Percentiles rank a stretch among this genome's conserved stretches.
Conservation (phyloP, 345 rosid species). For the Corchorus olitorius region DNA sequence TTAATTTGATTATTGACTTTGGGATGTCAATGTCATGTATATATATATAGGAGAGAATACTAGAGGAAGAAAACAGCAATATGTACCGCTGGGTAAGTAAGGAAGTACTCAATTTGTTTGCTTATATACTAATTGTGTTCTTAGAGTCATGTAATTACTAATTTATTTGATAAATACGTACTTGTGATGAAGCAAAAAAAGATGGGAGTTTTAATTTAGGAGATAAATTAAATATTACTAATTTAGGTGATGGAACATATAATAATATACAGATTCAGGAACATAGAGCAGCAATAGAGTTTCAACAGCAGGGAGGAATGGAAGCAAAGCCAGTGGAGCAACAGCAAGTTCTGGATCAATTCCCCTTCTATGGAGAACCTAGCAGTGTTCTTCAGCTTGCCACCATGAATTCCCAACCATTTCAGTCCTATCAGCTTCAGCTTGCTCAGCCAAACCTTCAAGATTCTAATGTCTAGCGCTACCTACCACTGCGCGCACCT, state of each 20-base stretch:
- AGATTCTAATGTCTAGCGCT: conserved; percentile 25
- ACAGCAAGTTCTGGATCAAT: conserved; percentile 56
- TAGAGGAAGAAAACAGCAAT: conserved; percentile 71
- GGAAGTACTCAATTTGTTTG: too few relatives aligned
- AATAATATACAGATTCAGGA: conserved; percentile 76
- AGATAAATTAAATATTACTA: too few relatives aligned
- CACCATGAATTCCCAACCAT: conserved; percentile 39
- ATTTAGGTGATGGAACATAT: too few relatives aligned
- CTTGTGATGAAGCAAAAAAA: neutral
- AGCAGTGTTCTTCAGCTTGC: conserved; percentile 76
- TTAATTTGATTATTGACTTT: conserved; percentile 4
- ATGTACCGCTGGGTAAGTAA: conserved; percentile 65
- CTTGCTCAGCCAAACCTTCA: conserved; percentile 71
- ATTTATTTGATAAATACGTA: neutral
- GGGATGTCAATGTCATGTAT: too few relatives aligned
- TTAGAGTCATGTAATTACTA: neutral
- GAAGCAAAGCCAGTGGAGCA: conserved; percentile 56
- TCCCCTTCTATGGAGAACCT: conserved; percentile 62
- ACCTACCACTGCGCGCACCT: neutral
- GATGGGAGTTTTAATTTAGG: too few relatives aligned
- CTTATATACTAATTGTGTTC: neutral
- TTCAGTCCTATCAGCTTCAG: conserved; percentile 67
- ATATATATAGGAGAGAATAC: conserved; percentile 59
- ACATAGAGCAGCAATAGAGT: conserved; percentile 50
- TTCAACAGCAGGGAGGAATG: conserved; percentile 47